Evolutionary conservation across 2,329 filamentous ascomycete species (phyloP).

Genomic region (Herpomyces periplanetae): DNA sequence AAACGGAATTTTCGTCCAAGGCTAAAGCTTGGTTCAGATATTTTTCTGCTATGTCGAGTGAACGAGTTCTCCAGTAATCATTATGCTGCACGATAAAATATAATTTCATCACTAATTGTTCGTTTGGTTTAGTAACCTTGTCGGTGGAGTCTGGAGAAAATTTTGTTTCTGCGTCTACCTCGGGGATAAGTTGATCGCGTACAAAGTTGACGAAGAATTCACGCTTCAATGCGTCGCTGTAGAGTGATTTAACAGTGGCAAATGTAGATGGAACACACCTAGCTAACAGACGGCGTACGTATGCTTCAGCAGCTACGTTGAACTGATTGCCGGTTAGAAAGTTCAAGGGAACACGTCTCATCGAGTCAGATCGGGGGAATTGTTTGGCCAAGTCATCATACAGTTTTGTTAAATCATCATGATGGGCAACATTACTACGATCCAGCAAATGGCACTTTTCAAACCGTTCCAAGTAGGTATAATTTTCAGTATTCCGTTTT

Average conservation of each 20-base stretch:
- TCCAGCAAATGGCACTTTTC: conserved; percentile 24
- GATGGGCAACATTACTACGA: conserved; percentile 17
- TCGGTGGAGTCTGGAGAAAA: conserved; percentile 13
- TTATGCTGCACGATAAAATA: conserved; percentile 94
- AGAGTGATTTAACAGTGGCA: conserved; percentile 77
- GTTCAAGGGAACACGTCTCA: conserved; percentile 49
- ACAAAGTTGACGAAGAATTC: too few species aligned
- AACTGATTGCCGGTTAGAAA: conserved; percentile 52
- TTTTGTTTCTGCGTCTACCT: conserved; percentile 18
- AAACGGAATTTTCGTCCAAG: conserved; percentile 37
- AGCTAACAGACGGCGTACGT: conserved; percentile 45
- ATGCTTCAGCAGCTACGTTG: conserved; percentile 29
- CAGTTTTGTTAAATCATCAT: conserved; percentile 31
- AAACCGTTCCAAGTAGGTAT: conserved; percentile 45
- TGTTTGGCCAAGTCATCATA: conserved; percentile 48
- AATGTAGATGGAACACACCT: conserved; percentile 88
- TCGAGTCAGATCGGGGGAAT: conserved; percentile 43
- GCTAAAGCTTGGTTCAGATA: conserved; percentile 53
- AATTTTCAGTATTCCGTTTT: conserved; percentile 54
- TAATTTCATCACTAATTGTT: conserved; percentile 36
- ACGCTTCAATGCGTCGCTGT: conserved; percentile 35
- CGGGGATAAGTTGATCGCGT: conserved; percentile 27
- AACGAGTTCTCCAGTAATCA: conserved; percentile 55
- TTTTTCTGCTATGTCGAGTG: conserved; percentile 38
- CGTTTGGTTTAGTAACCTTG: too few species aligned